These are phyloP conservation scores for Neopestalotiopsis clavispora DNA, from an alignment of 2,329 filamentous ascomycete species.

Conservation along the genomic window DNA sequence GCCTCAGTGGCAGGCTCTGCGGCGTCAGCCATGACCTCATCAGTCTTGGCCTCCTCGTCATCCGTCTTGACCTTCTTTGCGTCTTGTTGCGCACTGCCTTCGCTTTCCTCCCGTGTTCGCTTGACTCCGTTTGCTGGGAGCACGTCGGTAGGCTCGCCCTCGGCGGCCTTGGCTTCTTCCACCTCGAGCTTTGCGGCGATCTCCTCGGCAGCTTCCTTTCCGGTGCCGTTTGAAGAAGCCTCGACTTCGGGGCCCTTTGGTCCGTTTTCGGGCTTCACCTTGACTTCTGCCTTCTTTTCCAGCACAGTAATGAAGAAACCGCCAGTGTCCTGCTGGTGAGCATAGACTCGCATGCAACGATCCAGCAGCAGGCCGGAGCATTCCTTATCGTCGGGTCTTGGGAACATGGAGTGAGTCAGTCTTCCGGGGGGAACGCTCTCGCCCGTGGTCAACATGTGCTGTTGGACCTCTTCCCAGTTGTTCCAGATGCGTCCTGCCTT, in stretches of 20 bases:
- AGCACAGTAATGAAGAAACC: conserved; percentile 97
- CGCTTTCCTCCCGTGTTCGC: conserved; percentile 40
- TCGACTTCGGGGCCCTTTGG: conserved; percentile 45
- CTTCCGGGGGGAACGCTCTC: conserved; percentile 67
- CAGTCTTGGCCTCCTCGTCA: conserved; percentile 22
- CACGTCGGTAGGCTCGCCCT: conserved; percentile 37
- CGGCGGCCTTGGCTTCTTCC: conserved; percentile 38
- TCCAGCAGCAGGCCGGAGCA: conserved; percentile 77
- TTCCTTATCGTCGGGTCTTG: conserved; percentile 57
- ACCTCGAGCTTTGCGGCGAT: conserved; percentile 36
- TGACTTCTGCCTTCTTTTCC: conserved; percentile 89
- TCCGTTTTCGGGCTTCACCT: conserved; percentile 71
- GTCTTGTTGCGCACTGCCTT: conserved; percentile 42
- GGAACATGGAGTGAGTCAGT: conserved; percentile 84
- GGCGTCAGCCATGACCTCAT: conserved; percentile 24
- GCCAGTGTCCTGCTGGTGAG: conserved; percentile 93
- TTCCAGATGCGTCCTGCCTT: conserved; percentile 80
- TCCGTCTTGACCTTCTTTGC: conserved; percentile 54
- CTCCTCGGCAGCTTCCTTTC: conserved; percentile 25
- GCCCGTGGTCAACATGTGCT: conserved; percentile 64
- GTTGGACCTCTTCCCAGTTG: conserved; percentile 81
- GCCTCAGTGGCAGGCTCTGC: conserved; percentile 24
- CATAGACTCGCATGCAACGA: conserved; percentile 91
- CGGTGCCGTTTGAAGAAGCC: conserved; percentile 24
- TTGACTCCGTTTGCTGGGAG: conserved; percentile 36